These are phyloP conservation scores for Saussurea involucrata DNA, from an alignment of 129 eudicot genomes.

Conservation along the genomic window DNA sequence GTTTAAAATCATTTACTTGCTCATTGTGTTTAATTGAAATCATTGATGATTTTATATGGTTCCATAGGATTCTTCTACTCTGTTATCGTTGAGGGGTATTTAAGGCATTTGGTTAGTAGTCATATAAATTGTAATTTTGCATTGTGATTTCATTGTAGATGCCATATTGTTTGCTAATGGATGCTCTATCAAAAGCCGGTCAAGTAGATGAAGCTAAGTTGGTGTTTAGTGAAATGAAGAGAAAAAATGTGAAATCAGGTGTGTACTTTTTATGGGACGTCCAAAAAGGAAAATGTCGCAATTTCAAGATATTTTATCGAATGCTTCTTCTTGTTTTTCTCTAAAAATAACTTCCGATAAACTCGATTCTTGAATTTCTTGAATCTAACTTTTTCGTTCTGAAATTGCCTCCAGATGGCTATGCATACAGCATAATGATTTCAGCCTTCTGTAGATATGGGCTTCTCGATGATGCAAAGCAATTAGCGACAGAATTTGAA, in stretches of 20 bases:
- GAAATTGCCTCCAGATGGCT: slow-evolving; percentile 62
- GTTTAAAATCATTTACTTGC: too few relatives aligned
- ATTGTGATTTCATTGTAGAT: slow-evolving; percentile 47
- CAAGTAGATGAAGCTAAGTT: slow-evolving; percentile 63
- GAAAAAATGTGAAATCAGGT: slow-evolving; percentile 67
- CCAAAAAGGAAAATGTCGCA: neutral
- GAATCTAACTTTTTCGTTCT: slow-evolving; percentile 5
- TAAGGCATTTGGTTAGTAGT: neutral
- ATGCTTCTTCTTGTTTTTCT: neutral
- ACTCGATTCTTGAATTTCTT: neutral
- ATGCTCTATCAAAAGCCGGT: slow-evolving; percentile 85
- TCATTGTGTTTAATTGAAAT: too few relatives aligned
- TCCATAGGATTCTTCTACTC: too few relatives aligned
- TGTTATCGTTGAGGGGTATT: too few relatives aligned
- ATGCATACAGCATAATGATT: slow-evolving; percentile 89
- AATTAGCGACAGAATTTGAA: slow-evolving; percentile 69
- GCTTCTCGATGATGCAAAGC: slow-evolving; percentile 72
- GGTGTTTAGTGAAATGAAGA: slow-evolving; percentile 67
- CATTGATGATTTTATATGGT: too few relatives aligned
- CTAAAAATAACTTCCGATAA: neutral
- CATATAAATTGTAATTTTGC: slow-evolving; percentile 1
- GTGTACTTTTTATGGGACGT: neutral
- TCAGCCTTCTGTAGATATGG: slow-evolving; percentile 67
- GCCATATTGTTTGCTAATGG: slow-evolving; percentile 94
- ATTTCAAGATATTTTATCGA: neutral